Base-by-base conservation (phyloP, 768 basidiomycete genomes). In the Pleurotus giganteus region DNA sequence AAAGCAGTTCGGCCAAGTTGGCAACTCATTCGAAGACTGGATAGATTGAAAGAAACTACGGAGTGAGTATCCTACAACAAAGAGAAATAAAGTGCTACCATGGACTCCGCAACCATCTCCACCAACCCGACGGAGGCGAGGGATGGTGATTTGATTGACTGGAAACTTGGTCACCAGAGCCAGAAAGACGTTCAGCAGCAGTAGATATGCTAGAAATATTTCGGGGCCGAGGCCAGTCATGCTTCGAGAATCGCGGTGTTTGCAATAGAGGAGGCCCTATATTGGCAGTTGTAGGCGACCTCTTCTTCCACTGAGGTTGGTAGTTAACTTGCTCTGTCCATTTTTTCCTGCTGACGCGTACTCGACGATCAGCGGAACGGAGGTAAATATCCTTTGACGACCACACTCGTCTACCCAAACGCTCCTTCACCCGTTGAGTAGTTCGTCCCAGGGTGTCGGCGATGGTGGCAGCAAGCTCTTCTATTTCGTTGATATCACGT, bases 331-430 rank as follows among this genome's bases (percentile, higher is more conserved):
- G 72, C 21, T 69, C 53, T 52, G 62, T 63, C 86, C 88, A 90
- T 12, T 63, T 59, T 41, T 74, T 65, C 42, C 74, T 74, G 21
- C 74, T 64, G 29, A 87, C 60, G 2, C 58, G 55, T 21, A 69
- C 57, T 41, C 77, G 61, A 26, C n/a, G 28, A 29, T 60, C 49
- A 2, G 66, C 61, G 6, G 52, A 43, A 15, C 57, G 49, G 12
- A 90, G 52, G 61, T 78, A 91, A 2, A 92, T 59, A 52, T 83
- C 70, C 65, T 80, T 83, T 28, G 66, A 74, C 4, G 59, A 65
- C 88, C 88, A 90, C 0, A 91, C 81, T 9, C 90, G 82, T n/a
- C 90, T 81, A 7, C 88, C 88, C n/a, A 91, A 69, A 27, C 81
- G 75, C 69, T 91, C 88, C 69, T 89, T 89, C n/a, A 83, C 54